A percentile compares a stretch with the other conserved stretches of the same genome.
Evolutionary conservation across 352 stramenopile species (phyloP).

Genomic region (Vaucheria bursata): DNA sequence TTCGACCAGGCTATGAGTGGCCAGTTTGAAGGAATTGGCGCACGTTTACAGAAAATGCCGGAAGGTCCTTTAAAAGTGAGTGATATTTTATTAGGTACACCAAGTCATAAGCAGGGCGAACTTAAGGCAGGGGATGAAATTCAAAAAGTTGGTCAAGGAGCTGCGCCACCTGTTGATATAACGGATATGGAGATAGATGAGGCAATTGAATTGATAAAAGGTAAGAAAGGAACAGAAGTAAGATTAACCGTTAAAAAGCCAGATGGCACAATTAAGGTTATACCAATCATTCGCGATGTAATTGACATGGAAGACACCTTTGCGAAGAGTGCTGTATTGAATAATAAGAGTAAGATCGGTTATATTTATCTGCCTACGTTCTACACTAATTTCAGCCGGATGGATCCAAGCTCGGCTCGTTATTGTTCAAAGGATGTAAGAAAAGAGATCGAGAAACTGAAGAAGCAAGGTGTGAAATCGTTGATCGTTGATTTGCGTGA

Average conservation of each 20-base stretch:
- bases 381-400: background rate
- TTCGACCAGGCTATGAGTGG: background rate
- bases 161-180: background rate
- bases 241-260: background rate
- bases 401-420: background rate
- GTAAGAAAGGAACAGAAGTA: conserved; percentile 1
- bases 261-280: background rate
- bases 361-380: background rate
- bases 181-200: background rate
- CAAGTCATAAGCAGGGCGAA: background rate
- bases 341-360: background rate
- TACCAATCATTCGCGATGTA: background rate
- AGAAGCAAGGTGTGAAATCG: background rate
- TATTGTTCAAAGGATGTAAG: background rate
- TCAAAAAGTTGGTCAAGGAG: background rate
- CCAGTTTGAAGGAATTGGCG: conserved; percentile 1
- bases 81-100: background rate
- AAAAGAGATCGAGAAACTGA: conserved; percentile 1
- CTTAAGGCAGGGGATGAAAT: background rate
- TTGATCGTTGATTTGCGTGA: background rate
- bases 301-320: conserved; percentile 1
- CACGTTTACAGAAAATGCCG: conserved; percentile 2
- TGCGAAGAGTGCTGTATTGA: background rate
- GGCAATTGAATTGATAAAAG: background rate
- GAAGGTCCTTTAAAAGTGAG: background rate